Base-by-base conservation (phyloP, 148 eudicot genomes). In the Rhododendron ovatum region DNA sequence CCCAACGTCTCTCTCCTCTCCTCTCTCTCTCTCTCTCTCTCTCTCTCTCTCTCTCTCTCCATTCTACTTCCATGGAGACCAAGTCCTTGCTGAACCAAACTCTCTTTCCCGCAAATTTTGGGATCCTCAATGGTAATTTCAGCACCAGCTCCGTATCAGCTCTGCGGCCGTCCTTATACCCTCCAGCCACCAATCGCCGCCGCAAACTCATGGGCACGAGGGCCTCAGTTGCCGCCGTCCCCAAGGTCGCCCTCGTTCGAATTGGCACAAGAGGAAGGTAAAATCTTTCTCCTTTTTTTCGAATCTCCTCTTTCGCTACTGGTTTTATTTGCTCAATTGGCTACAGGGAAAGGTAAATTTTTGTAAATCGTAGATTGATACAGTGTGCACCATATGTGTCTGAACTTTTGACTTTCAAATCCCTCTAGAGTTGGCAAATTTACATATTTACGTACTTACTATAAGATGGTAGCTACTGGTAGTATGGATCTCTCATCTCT, bases 241-340 rank as follows among this genome's bases (percentile, higher is more conserved):
- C 90, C 15, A 94, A 92, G 83, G 86, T 95, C 76, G 94, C 99
- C 20, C 91, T 96, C 28, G 80, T 96, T 55, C 89, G 98, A 86
- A 95, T 96, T 81, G 99, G 99, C 57, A 96, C 99, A 53, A 83
- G 99, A 83, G 99, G 99, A 89, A 96, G 98, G 99, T 96, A 89
- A 82, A 45, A 88, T 41, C 65, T 47, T 47, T 1, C 39, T 71
- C 77, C 33, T 41, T 88, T 61, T 88, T 61, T 17, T 18, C 61
- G 18, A 15, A 53, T 53, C 18, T 14, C 4, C 12, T 53, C 18
- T 53, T 53, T 53, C 4, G 13, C 17, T 13, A 14, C 26, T 41
- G 11, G 4, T 10, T 79, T 1, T 78, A 15, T 67, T 80, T 26
- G 26, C 3, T 22, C 69, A 63, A 63, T 63, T 63, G 13, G 71